Evolutionary conservation across 2,329 filamentous ascomycete genomes (phyloP), one percentile per base, ranked within the genome.

Genomic region (Stylonectria norvegica): DNA sequence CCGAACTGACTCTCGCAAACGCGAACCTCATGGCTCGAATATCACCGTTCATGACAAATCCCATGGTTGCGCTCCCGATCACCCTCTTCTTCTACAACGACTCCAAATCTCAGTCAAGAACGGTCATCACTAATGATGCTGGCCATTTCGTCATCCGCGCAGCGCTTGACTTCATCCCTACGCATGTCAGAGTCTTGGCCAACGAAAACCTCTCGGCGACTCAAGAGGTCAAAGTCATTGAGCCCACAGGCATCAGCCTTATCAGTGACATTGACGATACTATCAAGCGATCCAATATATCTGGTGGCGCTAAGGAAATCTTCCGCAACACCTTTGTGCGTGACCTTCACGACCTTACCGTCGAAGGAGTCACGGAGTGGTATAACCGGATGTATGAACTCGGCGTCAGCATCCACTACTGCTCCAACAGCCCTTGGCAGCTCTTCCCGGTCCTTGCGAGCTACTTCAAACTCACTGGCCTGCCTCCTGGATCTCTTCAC

Each of bases 401-500:
- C 68, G 89, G 90, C 14, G 91, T 97, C 17, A 80, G 83, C 54
- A 77, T 98, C 37, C 94, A 98, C 61, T 98, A 98, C 63, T 94
- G 95, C 50, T 98, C 93, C n/a, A 98, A 98, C 65, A 95, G 91
- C 36, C 93, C 93, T 1, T 98, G 94, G 94, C 94, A 98, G 62
- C 75, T 98, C 5, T 98, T 88, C 55, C 93, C 93, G 0, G 81
- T 97, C 3, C 70, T 98, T 9, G 85, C 87, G 5, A 88, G 79
- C 38, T 98, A 86, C 61, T 95, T 97, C 62, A 81, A 83, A 49
- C 67, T 85, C 28, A 86, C 86, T 5, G 86, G 86, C 2, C 69
- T 98, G 1, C 93, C 93, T 0, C 79, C 79, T 1, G 94, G 93
- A 0, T 96, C 91, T 0, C 86, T 97, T 51, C 94, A 98, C 60